Evolutionary conservation across 2,329 filamentous ascomycete genomes (phyloP).

Genomic region (Xylaria sp.): DNA sequence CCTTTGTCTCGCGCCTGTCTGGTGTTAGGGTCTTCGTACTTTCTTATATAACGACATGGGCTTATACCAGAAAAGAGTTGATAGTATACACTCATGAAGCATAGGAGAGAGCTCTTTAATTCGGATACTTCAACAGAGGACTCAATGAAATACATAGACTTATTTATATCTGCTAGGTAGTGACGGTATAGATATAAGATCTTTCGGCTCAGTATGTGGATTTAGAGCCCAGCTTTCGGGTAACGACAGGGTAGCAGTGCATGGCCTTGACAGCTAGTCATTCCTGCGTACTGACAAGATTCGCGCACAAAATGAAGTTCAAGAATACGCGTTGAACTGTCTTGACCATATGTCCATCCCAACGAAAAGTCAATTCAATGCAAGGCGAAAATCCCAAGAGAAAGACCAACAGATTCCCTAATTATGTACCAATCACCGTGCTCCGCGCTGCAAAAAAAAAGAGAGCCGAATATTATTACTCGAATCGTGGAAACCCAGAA

Average conservation of each 20-base stretch:
- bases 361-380: neutral
- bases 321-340: neutral
- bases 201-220: conserved; percentile 52
- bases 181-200: conserved; percentile 39
- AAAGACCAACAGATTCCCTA: neutral
- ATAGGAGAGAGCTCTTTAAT: too few relatives aligned
- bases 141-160: conserved; percentile 45
- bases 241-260: neutral
- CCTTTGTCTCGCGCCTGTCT: too few relatives aligned
- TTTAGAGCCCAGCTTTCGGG: conserved; percentile 42
- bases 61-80: too few relatives aligned
- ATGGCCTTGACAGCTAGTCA: neutral
- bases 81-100: too few relatives aligned
- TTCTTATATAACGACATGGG: too few relatives aligned
- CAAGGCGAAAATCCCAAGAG: conserved; percentile 4
- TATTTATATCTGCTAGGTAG: conserved; percentile 49
- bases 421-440: neutral
- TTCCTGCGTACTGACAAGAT: neutral
- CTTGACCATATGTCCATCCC: neutral
- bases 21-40: too few relatives aligned
- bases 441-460: neutral
- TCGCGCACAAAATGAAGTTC: neutral
- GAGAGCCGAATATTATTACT: conserved; percentile 1
- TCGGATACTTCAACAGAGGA: too few relatives aligned
- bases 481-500: neutral